These are phyloP conservation scores for Oryza glumipatula DNA, from an alignment of 176 grass and related monocot species.

Conservation along the genomic window DNA sequence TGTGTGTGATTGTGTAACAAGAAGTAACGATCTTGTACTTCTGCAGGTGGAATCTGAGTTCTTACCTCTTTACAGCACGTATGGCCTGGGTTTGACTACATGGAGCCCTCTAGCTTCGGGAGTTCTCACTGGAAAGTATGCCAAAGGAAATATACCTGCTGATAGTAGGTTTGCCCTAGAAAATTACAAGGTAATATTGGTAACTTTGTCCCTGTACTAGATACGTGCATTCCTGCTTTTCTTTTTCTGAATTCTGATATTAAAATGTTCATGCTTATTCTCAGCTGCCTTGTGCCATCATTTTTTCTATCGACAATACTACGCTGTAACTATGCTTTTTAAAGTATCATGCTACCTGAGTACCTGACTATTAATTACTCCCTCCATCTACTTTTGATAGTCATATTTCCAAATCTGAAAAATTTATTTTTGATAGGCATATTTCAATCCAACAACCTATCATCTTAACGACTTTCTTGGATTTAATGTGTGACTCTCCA, in stretches of 20 bases:
- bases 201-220: not conserved
- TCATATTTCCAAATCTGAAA: no score
- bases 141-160: conserved; percentile 67
- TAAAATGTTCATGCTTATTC: not conserved
- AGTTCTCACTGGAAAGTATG: conserved; percentile 90
- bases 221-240: not conserved
- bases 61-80: conserved; percentile 76
- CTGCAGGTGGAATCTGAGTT: conserved; percentile 93
- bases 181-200: conserved; percentile 82
- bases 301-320: not conserved
- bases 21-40: conserved; percentile 10
- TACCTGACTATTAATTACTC: not conserved
- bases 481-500: no score
- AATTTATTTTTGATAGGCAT: no score
- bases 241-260: not conserved
- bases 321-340: not conserved
- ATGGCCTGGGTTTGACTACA: conserved; percentile 91
- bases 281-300: not conserved
- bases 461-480: no score
- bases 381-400: no score
- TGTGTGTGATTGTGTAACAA: not conserved
- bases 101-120: conserved; percentile 98
- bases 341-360: not conserved
- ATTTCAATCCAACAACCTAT: no score
- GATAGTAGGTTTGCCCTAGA: conserved; percentile 95